A percentile compares a stretch with the other conserved stretches of the same genome.
phyloP scores from a whole-genome alignment of 1,284 basidiomycete genomes.

The Chondrostereum purpureum region DNA sequence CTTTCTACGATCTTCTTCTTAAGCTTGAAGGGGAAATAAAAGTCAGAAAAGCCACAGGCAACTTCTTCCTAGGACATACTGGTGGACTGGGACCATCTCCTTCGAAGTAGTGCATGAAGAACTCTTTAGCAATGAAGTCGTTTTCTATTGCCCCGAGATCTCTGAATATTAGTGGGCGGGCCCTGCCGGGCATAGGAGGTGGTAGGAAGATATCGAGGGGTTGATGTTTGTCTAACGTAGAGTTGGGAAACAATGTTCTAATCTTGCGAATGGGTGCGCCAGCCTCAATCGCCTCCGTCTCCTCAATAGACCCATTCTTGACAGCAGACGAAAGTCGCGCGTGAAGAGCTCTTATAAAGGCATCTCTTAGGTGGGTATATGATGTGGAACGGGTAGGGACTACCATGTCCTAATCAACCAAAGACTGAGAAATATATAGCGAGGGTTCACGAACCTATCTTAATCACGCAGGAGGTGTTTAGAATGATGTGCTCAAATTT shows the following conservation, averaged over 20 bases:
- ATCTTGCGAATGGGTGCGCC: conserved; percentile 64
- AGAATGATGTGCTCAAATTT: conserved; percentile 63
- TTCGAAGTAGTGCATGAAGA: conserved; percentile 70
- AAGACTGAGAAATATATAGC: conserved; percentile 1
- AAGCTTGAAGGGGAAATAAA: conserved; percentile 33
- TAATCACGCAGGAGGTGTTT: conserved; percentile 66
- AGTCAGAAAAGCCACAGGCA: neutral
- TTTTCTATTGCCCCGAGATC: conserved; percentile 66
- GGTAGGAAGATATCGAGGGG: conserved; percentile 66
- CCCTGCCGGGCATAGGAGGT: conserved; percentile 42
- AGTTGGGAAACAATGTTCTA: conserved; percentile 70
- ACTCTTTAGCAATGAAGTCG: conserved; percentile 69
- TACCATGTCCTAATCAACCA: no score
- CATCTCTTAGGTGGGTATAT: conserved; percentile 79
- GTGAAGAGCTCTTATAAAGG: conserved; percentile 74
- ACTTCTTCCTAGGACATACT: conserved; percentile 51
- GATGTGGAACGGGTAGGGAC: conserved; percentile 80
- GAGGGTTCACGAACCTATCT: conserved; percentile 48
- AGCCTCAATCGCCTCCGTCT: conserved; percentile 49
- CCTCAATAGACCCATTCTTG: conserved; percentile 44
- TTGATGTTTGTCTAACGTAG: conserved; percentile 55
- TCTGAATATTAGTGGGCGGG: conserved; percentile 57
- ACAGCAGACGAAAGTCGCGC: conserved; percentile 53
- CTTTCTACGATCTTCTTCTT: conserved; percentile 33
- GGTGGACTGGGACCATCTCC: conserved; percentile 64